Evolutionary conservation across 148 eudicot genomes (phyloP), one percentile per base, ranked within the genome.

Genomic region (Diospyros lotus): DNA sequence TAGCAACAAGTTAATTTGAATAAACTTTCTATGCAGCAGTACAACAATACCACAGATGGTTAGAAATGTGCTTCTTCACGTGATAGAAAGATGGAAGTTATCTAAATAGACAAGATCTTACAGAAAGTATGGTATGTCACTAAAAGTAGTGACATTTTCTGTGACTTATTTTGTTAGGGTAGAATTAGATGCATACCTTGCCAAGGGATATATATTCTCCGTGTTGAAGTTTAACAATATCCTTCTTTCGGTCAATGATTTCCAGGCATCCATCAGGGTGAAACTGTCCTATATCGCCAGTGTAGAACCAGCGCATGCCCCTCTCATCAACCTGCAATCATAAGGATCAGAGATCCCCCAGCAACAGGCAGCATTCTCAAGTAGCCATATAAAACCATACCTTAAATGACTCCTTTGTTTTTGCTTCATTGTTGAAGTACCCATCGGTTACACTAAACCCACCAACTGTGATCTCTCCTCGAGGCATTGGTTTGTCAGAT

Each of bases 131-230:
- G 28, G 28, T 28, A 0, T 28, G 28, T 28, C 28, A 28, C 28
- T 28, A 28, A 28, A 0, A 28, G 28, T 28, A 28, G 28, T 28
- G 28, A 28, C 28, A 28, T 28, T 28, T 28, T 28, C 28, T 28
- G 28, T 28, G 28, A 28, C 28, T 28, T 28, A 28, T 28, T 28
- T 28, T 28, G 28, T 28, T 28, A 28, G 28, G 28, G 28, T 28
- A 66, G 13, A 58, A 14, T 58, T 42, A 5, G 45, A 53, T 55
- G 14, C 79, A 38, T 58, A 91, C 98, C 97, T 94, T 94, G 61
- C 97, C 98, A n/a, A 94, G 93, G 56, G 98, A 94, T 68, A 94
- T 85, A 80, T 94, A 94, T 74, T 94, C 98, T 76, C 98, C 98
- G 74, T 94, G 98, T 82, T 94, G 98, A 84, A 94, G 98, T 78